Evolutionary conservation across 2,329 filamentous ascomycete species (phyloP).

Genomic region (Metarhizium album): DNA sequence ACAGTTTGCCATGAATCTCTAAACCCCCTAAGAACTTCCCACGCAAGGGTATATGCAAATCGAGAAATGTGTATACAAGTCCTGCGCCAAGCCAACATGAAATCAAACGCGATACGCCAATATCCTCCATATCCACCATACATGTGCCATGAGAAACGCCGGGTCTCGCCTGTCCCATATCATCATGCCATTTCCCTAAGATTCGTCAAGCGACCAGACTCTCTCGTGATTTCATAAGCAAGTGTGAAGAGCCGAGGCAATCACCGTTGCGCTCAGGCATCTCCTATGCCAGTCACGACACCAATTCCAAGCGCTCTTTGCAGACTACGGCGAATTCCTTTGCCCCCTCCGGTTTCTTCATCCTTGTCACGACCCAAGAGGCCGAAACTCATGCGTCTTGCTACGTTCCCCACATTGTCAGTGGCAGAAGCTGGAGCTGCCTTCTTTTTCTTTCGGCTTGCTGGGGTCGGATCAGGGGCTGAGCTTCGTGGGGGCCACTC

Average conservation of each 20-base stretch:
- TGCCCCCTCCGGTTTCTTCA: conserved; percentile 21
- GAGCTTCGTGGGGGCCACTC: conserved; percentile 67
- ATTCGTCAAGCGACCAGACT: too few species aligned
- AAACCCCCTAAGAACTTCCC: not conserved
- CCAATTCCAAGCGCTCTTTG: conserved; percentile 35
- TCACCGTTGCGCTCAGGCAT: not conserved
- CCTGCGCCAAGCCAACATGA: conserved; percentile 7
- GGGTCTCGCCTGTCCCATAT: not conserved
- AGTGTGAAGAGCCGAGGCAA: conserved; percentile 1
- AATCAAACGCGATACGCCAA: not conserved
- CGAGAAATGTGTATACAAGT: not conserved
- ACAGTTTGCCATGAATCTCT: not conserved
- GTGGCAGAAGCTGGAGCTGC: conserved; percentile 10
- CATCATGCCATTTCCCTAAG: not conserved
- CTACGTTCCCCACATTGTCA: conserved; percentile 18
- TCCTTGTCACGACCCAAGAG: conserved; percentile 31
- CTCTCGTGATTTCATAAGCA: conserved; percentile 2
- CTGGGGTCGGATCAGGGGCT: conserved; percentile 26
- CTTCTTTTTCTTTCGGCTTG: conserved; percentile 30
- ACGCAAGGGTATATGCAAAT: conserved; percentile 14
- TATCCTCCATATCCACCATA: not conserved
- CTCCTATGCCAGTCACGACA: conserved; percentile 2
- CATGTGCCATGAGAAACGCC: conserved; percentile 1
- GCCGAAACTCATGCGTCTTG: conserved; percentile 37
- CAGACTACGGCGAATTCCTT: conserved; percentile 34